Evolutionary conservation across 768 basidiomycete genomes (phyloP).

Genomic region (Suillus tomentosus): DNA sequence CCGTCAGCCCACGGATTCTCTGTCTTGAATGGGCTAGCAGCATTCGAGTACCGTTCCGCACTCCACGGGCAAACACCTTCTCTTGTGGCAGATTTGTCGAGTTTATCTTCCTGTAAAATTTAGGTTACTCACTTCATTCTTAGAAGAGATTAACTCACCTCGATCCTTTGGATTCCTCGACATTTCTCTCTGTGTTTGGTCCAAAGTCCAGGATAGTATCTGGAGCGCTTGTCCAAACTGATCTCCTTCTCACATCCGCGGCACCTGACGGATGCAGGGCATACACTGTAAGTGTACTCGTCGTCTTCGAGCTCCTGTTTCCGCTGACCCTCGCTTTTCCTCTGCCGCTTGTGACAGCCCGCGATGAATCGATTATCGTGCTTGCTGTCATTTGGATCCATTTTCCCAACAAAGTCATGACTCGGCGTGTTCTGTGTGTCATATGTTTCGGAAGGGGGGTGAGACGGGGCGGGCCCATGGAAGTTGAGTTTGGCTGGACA

Average conservation of each 20-base stretch:
- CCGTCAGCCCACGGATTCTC: neutral
- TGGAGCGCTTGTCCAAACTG: conserved; percentile 35
- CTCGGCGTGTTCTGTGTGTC: neutral
- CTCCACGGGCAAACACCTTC: neutral
- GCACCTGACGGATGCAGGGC: conserved; percentile 31
- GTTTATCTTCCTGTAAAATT: conserved; percentile 19
- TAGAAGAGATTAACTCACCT: conserved; percentile 23
- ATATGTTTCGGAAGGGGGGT: neutral
- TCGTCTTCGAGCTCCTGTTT: conserved; percentile 32
- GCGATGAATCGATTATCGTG: neutral
- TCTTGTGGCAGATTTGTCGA: neutral
- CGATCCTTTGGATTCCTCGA: conserved; percentile 22
- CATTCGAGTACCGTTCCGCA: conserved; percentile 6
- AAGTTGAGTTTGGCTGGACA: conserved; percentile 17
- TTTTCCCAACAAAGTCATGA: neutral
- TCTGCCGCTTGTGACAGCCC: conserved; percentile 28
- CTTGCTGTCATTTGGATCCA: neutral
- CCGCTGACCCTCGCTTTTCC: conserved; percentile 31
- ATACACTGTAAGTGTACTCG: conserved; percentile 26
- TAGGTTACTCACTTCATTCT: conserved; percentile 5
- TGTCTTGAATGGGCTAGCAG: conserved; percentile 1
- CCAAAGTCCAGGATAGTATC: conserved; percentile 40
- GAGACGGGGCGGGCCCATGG: neutral
- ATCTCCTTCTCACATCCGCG: conserved; percentile 32
- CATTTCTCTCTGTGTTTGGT: conserved; percentile 35